A percentile compares a stretch with the other conserved stretches of the same genome.
Evolutionary conservation across 2,329 filamentous ascomycete species (phyloP).

Genomic region (Chaetomium strumarium): DNA sequence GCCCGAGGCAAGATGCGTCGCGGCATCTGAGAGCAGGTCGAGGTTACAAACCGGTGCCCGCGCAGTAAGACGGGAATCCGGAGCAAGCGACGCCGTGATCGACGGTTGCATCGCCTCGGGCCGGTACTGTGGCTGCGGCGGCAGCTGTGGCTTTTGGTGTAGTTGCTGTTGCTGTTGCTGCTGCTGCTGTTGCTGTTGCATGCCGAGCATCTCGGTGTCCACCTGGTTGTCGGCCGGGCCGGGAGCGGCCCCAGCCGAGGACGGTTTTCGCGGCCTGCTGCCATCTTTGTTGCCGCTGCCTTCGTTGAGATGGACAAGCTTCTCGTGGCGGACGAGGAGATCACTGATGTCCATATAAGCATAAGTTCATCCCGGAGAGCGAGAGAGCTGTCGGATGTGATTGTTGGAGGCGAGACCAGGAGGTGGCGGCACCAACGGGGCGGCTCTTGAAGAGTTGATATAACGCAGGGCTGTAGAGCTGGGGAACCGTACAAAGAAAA

Average conservation of each 20-base stretch:
- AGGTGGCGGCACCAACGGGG: not conserved
- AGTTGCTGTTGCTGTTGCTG: conserved; percentile 30
- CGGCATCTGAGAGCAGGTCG: conserved; percentile 55
- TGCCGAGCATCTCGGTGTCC: conserved; percentile 41
- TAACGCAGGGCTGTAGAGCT: not conserved
- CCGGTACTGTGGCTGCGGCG: conserved; percentile 35
- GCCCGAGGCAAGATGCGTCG: conserved; percentile 46
- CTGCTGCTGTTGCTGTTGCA: conserved; percentile 34
- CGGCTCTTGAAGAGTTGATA: not conserved
- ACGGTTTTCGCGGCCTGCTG: conserved; percentile 46
- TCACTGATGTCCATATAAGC: conserved; percentile 61
- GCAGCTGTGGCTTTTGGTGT: conserved; percentile 11
- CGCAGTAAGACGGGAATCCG: conserved; percentile 42
- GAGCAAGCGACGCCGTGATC: conserved; percentile 35
- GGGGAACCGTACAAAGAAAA: not conserved
- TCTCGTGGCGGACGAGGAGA: conserved; percentile 57
- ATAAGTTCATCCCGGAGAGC: conserved; percentile 28
- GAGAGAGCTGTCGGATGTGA: not conserved
- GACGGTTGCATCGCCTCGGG: conserved; percentile 36
- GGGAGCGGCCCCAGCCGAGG: conserved; percentile 41
- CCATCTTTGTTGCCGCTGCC: conserved; percentile 45
- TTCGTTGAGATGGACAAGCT: conserved; percentile 58
- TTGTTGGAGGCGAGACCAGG: not conserved
- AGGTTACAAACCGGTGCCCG: conserved; percentile 49
- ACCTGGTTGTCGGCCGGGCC: conserved; percentile 42